Evolutionary conservation across 768 basidiomycete genomes (phyloP), one percentile per base, ranked within the genome.

Genomic region (Mrakia frigida): DNA sequence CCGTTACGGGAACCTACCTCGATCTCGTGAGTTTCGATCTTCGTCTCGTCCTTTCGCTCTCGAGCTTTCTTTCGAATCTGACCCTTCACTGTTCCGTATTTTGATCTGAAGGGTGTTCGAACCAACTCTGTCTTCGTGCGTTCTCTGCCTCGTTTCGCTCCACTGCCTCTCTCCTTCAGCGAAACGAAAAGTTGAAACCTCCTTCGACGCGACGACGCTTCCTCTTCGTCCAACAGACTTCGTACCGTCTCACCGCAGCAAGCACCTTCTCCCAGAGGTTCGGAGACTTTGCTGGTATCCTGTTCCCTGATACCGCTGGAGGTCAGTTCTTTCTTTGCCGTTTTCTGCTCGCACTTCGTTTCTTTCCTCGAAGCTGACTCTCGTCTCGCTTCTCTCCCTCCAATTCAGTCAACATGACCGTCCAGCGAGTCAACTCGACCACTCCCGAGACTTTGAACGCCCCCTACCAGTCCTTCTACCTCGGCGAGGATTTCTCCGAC

Each of bases 1-100:
- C 87, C 4, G 86, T 88, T n/a, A 87, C 87, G 6, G 88, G 89
- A 5, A 89, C 89, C 79, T 90, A 86, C 81, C 83, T 90, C 68
- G 88, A 89, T 80, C 88, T 89, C 78, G 87, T 56, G 56, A 56
- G 56, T 56, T 25, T 56, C 25, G 25, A 16, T 56, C 13, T 56
- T 3, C 56, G 52, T 18, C 52, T 53, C 52, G 3, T 21, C 52
- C 11, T 14, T 11, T 53, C 56, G 56, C 3, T 9, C 25, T 56
- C 56, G 56, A n/a, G 25, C 56, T 56, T 3, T 18, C n/a, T 25
- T 53, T 23, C 11, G 5, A 9, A 56, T 50, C 46, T 50, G 46
- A 50, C 46, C 46, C 14, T 46, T 46, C 2, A 6, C 9, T 2
- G 9, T 14, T 50, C 46, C 21, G 16, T 18, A 2, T 21, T 50